These are phyloP conservation scores for Vitis hybrid DNA, from an alignment of 177 flowering plant genomes.

Conservation along the genomic window DNA sequence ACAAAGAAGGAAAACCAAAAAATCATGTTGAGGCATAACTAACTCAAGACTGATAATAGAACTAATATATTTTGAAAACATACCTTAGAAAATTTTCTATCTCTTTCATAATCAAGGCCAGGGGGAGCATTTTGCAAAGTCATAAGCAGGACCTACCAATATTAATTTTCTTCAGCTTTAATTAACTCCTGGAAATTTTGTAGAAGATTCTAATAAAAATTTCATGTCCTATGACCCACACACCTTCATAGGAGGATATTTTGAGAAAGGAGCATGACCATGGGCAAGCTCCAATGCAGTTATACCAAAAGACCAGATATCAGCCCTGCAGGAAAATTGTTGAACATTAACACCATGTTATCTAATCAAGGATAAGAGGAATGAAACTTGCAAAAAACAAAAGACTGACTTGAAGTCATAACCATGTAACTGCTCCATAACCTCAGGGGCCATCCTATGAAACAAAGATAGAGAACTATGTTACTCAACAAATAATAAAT, in stretches of 20 bases:
- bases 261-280: constrained; percentile 99
- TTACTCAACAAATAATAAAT: background rate
- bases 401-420: constrained; percentile 86
- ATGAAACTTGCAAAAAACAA: constrained; percentile 2
- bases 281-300: constrained; percentile 99
- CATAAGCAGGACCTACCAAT: constrained; percentile 82
- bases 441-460: constrained; percentile 99
- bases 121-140: constrained; percentile 98
- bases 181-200: background rate
- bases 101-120: constrained; percentile 87
- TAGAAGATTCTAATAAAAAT: background rate
- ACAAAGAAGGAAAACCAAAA: constrained; percentile 14
- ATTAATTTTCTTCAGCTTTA: constrained; percentile 14
- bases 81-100: constrained; percentile 89
- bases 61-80: background rate
- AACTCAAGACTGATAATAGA: background rate
- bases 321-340: constrained; percentile 66
- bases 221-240: background rate
- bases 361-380: background rate
- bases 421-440: constrained; percentile 94
- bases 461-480: constrained; percentile 9
- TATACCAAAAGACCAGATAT: constrained; percentile 99
- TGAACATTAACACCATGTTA: constrained; percentile 11
- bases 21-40: background rate
- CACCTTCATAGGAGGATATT: constrained; percentile 99